These are phyloP conservation scores for Lablab purpureus DNA, from an alignment of 306 rosid genomes.

Conservation along the genomic window DNA sequence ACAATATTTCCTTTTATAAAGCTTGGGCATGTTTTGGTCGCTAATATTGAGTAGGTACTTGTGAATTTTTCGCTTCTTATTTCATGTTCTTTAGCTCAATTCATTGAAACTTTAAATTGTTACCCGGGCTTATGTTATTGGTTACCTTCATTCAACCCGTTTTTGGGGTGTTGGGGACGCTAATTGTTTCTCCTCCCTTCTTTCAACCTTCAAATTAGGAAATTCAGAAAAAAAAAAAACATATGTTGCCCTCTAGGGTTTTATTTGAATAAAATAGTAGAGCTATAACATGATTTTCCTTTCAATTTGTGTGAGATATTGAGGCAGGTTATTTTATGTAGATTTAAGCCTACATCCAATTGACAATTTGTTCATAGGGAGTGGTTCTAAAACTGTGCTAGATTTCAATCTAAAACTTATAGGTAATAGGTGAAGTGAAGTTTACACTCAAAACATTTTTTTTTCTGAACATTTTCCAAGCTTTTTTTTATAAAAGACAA, in stretches of 20 bases:
- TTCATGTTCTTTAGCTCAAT: slow-evolving; percentile 22
- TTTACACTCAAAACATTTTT: too few species aligned
- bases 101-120: background rate
- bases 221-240: background rate
- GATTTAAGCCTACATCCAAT: too few species aligned
- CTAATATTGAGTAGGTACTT: background rate
- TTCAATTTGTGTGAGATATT: slow-evolving; percentile 13
- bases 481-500: background rate
- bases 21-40: background rate
- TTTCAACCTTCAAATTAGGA: background rate
- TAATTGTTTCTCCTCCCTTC: slow-evolving; percentile 20
- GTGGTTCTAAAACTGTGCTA: too few species aligned
- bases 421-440: too few species aligned
- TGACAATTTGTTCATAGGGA: too few species aligned
- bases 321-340: slow-evolving; percentile 17
- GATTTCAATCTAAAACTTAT: too few species aligned
- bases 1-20: slow-evolving; percentile 4
- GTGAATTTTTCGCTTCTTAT: slow-evolving; percentile 5
- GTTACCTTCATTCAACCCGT: background rate
- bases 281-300: background rate
- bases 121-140: slow-evolving; percentile 15
- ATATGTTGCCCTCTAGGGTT: slow-evolving; percentile 16
- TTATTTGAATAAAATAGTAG: slow-evolving; percentile 8
- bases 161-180: background rate
- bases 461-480: too few species aligned